Base-by-base conservation (phyloP, 2,329 filamentous ascomycete genomes). In the Ophiostoma australiae region DNA sequence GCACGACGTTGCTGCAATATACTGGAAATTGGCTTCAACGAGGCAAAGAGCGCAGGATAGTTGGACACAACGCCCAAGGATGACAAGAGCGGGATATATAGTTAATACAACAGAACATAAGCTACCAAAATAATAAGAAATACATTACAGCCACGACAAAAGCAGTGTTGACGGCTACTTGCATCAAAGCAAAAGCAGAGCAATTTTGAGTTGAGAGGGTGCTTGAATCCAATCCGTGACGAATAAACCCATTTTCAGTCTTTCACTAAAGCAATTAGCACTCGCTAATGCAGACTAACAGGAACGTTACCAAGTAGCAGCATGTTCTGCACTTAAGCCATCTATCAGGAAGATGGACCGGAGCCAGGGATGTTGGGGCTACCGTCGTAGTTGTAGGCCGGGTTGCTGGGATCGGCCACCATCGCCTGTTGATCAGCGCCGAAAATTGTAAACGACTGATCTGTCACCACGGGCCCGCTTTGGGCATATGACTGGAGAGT, bases 401-500 rank as follows among this genome's bases (percentile, higher is more conserved):
- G 35, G 8, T 15, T 35, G 68, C 15, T 61, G 17, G 17, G n/a
- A 3, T 73, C 70, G 3, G 52, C 39, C 33, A 27, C 27, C 11
- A 27, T 1, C 15, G 69, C 17, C 23, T 70, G 67, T 17, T 69
- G 70, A 3, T 72, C 73, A 0, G 61, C 2, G 15, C 48, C 71
- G 73, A 86, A 86, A 73, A 87, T 82, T 70, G 84, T 82, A 74
- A 86, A 85, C 20, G 82, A 81, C 71, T 84, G 82, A 41, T 87
- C 85, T 2, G 80, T 78, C 35, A 82, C 84, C 81, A 85, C 87
- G 61, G 82, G 83, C 17, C 84, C 82, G n/a, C 78, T 82, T 69
- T 88, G 86, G 0, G 86, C 82, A 73, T 84, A 88, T 69, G 82
- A 87, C 72, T 88, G 86, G 67, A 88, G 84, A 15, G 84, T 83